A percentile compares a stretch with the other conserved stretches of the same genome.
Conservation (phyloP, 805 yeast species). For the Kodamaea kakaduensis region DNA sequence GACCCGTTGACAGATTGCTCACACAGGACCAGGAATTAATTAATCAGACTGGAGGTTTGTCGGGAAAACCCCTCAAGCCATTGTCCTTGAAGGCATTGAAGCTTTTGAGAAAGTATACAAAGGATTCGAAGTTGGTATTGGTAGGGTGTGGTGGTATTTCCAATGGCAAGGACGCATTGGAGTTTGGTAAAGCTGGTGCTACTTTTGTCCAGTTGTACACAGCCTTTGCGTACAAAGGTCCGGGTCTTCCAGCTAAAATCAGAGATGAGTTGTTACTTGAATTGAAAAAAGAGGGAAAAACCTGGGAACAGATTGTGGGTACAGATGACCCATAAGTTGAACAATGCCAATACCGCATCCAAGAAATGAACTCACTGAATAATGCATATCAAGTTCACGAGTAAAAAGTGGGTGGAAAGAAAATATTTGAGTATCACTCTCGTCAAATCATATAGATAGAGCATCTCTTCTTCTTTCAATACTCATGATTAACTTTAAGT, state of each 20-base stretch:
- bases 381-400: too few relatives aligned
- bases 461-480: too few relatives aligned
- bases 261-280: slow-evolving; percentile 41
- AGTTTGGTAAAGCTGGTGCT: slow-evolving; percentile 92
- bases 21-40: slow-evolving; percentile 43
- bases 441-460: too few relatives aligned
- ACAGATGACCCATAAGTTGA: slow-evolving; percentile 40
- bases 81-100: slow-evolving; percentile 67
- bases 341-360: too few relatives aligned
- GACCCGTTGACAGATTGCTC: slow-evolving; percentile 58
- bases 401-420: too few relatives aligned
- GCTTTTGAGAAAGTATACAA: slow-evolving; percentile 69
- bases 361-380: too few relatives aligned
- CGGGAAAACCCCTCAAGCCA: slow-evolving; percentile 90
- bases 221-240: slow-evolving; percentile 88
- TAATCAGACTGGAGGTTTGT: slow-evolving; percentile 77
- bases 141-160: slow-evolving; percentile 95
- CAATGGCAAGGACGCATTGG: slow-evolving; percentile 83
- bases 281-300: slow-evolving; percentile 67
- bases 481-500: too few relatives aligned
- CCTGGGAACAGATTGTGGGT: slow-evolving; percentile 81
- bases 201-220: slow-evolving; percentile 84
- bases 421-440: too few relatives aligned
- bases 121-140: slow-evolving; percentile 66
- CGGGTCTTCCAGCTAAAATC: slow-evolving; percentile 60